phyloP scores from a whole-genome alignment of 495 filamentous ascomycete genomes.

The Podospora australis region DNA sequence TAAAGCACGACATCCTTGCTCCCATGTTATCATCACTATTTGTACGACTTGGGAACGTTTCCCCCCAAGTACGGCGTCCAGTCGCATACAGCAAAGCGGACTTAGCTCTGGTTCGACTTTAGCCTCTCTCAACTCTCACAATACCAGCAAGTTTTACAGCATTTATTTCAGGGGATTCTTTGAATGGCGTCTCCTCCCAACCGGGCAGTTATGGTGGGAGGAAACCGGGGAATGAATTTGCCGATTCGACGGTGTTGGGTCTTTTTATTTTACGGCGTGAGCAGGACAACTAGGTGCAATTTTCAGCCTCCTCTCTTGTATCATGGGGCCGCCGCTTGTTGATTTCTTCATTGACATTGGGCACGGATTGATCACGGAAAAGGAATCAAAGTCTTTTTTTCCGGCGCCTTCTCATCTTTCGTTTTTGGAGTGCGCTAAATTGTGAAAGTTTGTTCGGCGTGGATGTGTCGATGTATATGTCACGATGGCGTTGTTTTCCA shows the following conservation, averaged over 20 bases:
- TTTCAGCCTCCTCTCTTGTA: slow-evolving; percentile 5
- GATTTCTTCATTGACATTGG: slow-evolving; percentile 6
- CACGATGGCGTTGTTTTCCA: too few relatives aligned
- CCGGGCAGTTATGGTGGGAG: neutral
- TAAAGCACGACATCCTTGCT: slow-evolving; percentile 21
- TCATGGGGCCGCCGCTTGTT: neutral
- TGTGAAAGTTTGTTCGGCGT: neutral
- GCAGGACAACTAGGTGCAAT: slow-evolving; percentile 11
- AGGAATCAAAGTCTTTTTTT: too few relatives aligned
- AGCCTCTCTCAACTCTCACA: slow-evolving; percentile 19
- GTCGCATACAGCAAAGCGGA: slow-evolving; percentile 17
- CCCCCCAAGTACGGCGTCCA: slow-evolving; percentile 20
- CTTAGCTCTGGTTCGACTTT: slow-evolving; percentile 15
- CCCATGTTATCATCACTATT: slow-evolving; percentile 14
- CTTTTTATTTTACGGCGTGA: slow-evolving; percentile 7
- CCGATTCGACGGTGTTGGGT: slow-evolving; percentile 16
- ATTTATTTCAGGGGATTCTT: slow-evolving; percentile 17
- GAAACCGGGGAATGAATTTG: slow-evolving; percentile 14
- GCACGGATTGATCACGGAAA: slow-evolving; percentile 8
- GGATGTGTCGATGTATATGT: neutral
- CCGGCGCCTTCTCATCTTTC: too few relatives aligned
- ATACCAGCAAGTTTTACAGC: slow-evolving; percentile 17
- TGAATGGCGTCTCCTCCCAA: slow-evolving; percentile 8
- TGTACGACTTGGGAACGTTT: slow-evolving; percentile 19
- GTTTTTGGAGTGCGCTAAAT: too few relatives aligned